Evolutionary conservation across 1,139 yeast species (phyloP), one percentile per base, ranked within the genome.

Genomic region (Geotrichum histeridarum): DNA sequence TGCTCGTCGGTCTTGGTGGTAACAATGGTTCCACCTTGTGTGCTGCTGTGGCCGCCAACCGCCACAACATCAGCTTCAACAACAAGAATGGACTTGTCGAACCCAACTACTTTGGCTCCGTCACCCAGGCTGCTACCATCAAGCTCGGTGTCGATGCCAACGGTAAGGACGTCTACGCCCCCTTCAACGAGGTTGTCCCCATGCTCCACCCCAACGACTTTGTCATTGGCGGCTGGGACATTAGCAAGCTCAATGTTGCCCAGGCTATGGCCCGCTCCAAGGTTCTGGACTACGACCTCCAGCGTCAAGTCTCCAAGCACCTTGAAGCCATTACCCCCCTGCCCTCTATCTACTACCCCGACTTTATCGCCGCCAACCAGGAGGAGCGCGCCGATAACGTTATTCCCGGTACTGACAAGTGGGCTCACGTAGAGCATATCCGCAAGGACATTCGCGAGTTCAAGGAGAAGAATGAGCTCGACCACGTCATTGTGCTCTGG

Each of bases 1-100:
- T 91, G 82, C 79, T 91, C 62, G 97, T 91, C 53, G 98, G 98
- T 63, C 79, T 90, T 63, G 98, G 97, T 66, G 98, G 98, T 74
- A 91, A 91, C 78, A 91, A 91, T 69, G 98, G 98, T 73, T 80
- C 96, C 59, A 91, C 98, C 27, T 78, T 91, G 65, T 81, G 90
- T 57, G 90, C 94, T 52, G 85, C 96, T 17, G 79, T 85, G 54
- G 80, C 86, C 63, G 95, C 97, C 58, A 91, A 91, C 77, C 88
- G 86, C 68, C 79, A 86, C 72, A 78, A 86, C 61, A 73, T 91
- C 60, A 73, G 81, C 53, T 91, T 91, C 75, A 83, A 87, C 67
- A 90, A 86, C 66, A 89, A 89, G 75, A 86, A 83, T 61, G 95
- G 96, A 55, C 77, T 76, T 46, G 79, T 83, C 53, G 82, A 84